Conservation (phyloP, 2,329 filamentous ascomycete species). For the Aspergillus oerlinghausenensis region DNA sequence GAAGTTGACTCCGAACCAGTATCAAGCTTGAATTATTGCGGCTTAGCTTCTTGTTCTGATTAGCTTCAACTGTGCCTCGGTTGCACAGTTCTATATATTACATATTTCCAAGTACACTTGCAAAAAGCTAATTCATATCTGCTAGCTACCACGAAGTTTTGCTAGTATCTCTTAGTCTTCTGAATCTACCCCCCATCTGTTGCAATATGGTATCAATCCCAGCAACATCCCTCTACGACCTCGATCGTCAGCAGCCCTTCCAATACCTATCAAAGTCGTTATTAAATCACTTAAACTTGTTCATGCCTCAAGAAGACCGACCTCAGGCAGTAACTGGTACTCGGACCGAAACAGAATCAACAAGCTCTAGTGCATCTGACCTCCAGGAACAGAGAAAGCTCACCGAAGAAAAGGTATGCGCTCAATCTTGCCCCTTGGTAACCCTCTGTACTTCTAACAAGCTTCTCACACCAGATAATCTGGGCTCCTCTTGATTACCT, state of each 20-base stretch:
- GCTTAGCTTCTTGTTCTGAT: too few species aligned
- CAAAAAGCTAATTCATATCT: background rate
- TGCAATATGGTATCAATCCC: background rate
- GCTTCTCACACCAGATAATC: background rate
- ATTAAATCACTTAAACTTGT: background rate
- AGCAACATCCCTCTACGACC: background rate
- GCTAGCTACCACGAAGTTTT: too few species aligned
- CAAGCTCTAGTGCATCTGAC: background rate
- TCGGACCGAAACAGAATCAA: background rate
- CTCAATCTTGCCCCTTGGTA: background rate
- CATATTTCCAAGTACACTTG: background rate
- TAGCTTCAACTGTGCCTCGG: background rate
- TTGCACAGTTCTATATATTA: background rate
- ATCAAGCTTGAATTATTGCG: background rate
- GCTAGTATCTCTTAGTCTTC: background rate
- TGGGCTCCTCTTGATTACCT: background rate
- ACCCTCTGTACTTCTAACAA: background rate
- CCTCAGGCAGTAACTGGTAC: background rate
- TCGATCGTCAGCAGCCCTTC: background rate
- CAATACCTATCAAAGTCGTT: background rate
- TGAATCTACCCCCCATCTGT: background rate
- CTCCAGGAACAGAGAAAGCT: background rate
- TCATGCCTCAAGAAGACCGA: background rate
- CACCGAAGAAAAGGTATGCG: background rate
- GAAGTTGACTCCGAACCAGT: background rate